Evolutionary conservation across 2,329 filamentous ascomycete species (phyloP), one percentile per base, ranked within the genome.

Genomic region (Aquanectria penicillioides): DNA sequence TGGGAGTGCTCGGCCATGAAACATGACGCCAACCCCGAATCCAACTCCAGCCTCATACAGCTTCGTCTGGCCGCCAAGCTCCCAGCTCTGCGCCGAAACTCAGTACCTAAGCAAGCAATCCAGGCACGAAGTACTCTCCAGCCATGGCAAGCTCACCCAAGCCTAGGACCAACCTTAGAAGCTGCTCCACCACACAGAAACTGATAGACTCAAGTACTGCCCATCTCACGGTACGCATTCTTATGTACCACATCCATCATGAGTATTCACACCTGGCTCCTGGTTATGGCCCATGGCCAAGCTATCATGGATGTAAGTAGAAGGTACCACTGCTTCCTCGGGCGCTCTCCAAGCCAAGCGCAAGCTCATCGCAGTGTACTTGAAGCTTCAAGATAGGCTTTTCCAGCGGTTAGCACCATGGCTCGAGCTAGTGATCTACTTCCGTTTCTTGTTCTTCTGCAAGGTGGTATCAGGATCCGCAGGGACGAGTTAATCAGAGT

Each of bases 201-300:
- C n/a, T n/a, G n/a, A n/a, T n/a, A n/a, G n/a, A n/a, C n/a, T n/a
- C n/a, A n/a, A n/a, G n/a, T n/a, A n/a, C n/a, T n/a, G n/a, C n/a
- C 48, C 55, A 48, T 48, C 25, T 36, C 22, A 31, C 38, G 38
- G 29, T 38, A 44, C 11, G 13, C 18, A n/a, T n/a, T n/a, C n/a
- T n/a, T n/a, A n/a, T n/a, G n/a, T n/a, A n/a, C n/a, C n/a, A n/a
- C n/a, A n/a, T n/a, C n/a, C n/a, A n/a, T n/a, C n/a, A n/a, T n/a
- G 22, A 25, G 40, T 58, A 48, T 43, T 47, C 55, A 26, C 46
- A 38, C 33, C 23, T 46, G 46, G 38, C 38, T 17, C 18, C 23
- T n/a, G 17, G 17, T n/a, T n/a, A 31, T 15, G 15, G 11, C 28
- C 28, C n/a, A 13, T 18, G 33, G 33, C 26, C 41, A 17, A 13